These are phyloP conservation scores for Auricularia sp. DNA, from an alignment of 768 basidiomycete genomes.

Conservation along the genomic window DNA sequence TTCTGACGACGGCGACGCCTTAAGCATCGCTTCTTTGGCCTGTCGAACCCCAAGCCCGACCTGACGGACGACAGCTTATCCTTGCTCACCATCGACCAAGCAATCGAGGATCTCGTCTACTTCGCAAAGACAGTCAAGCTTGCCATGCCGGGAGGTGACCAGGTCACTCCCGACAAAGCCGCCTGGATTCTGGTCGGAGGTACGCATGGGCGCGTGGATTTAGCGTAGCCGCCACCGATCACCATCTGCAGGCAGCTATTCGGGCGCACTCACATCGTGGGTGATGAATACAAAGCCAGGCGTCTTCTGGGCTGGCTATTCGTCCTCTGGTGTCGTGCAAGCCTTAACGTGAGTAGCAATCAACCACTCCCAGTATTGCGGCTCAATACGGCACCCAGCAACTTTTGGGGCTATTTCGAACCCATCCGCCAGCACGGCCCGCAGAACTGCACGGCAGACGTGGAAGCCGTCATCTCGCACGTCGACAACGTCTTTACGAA, in stretches of 20 bases:
- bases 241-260: background rate
- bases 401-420: slow-evolving; percentile 67
- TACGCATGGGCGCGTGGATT: background rate
- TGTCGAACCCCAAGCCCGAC: slow-evolving; percentile 60
- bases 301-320: slow-evolving; percentile 55
- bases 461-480: slow-evolving; percentile 51
- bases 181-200: slow-evolving; percentile 27
- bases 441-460: slow-evolving; percentile 62
- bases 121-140: slow-evolving; percentile 58
- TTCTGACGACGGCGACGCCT: slow-evolving; percentile 16
- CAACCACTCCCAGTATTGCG: background rate
- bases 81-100: slow-evolving; percentile 61
- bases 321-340: slow-evolving; percentile 57
- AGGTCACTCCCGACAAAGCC: slow-evolving; percentile 43
- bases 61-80: slow-evolving; percentile 47
- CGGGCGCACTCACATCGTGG: slow-evolving; percentile 3
- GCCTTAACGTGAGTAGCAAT: slow-evolving; percentile 28
- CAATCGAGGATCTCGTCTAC: slow-evolving; percentile 61
- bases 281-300: slow-evolving; percentile 31
- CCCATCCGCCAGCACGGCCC: slow-evolving; percentile 62
- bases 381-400: slow-evolving; percentile 14
- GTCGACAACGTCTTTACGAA: slow-evolving; percentile 47
- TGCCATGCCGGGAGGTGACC: slow-evolving; percentile 56
- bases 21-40: slow-evolving; percentile 68
- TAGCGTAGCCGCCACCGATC: background rate